phyloP scores from a whole-genome alignment of 73 alveolate species.

The Paraurostyla sp. region DNA sequence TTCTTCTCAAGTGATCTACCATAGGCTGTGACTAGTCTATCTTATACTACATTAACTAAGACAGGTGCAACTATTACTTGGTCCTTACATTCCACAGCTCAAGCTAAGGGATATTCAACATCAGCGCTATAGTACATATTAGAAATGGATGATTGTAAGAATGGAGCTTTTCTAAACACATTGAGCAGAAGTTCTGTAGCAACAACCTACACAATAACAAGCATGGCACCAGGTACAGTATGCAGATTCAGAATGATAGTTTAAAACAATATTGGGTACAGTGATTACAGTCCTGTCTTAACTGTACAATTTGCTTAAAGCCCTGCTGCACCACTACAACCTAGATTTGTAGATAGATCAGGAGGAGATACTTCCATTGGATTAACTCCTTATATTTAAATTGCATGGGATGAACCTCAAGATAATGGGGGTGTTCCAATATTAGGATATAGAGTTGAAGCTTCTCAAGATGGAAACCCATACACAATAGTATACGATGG shows the following conservation, averaged over 20 bases:
- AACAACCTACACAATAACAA: slow-evolving; percentile 5
- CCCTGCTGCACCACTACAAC: slow-evolving; percentile 66
- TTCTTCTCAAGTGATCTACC: slow-evolving; percentile 54
- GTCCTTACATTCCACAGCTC: slow-evolving; percentile 53
- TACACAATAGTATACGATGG: slow-evolving; percentile 71
- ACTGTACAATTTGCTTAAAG: slow-evolving; percentile 61
- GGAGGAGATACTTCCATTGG: slow-evolving; percentile 66
- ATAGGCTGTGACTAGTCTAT: neutral
- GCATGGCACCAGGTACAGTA: slow-evolving; percentile 58
- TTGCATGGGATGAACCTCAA: slow-evolving; percentile 74
- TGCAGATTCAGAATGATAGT: slow-evolving; percentile 70
- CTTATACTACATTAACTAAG: slow-evolving; percentile 44
- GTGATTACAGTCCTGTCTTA: slow-evolving; percentile 55
- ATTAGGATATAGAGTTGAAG: slow-evolving; percentile 83
- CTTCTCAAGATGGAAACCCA: slow-evolving; percentile 48
- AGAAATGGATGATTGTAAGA: slow-evolving; percentile 63
- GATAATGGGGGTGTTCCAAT: slow-evolving; percentile 77
- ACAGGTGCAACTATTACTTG: slow-evolving; percentile 65
- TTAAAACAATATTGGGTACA: slow-evolving; percentile 45
- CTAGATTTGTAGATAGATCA: slow-evolving; percentile 69
- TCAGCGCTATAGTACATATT: slow-evolving; percentile 50
- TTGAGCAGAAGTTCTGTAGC: neutral
- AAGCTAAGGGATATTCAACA: slow-evolving; percentile 66
- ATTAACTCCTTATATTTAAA: slow-evolving; percentile 66
- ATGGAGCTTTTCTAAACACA: slow-evolving; percentile 38